phyloP scores from a whole-genome alignment of 805 yeast genomes.

The Komagataella populi region DNA sequence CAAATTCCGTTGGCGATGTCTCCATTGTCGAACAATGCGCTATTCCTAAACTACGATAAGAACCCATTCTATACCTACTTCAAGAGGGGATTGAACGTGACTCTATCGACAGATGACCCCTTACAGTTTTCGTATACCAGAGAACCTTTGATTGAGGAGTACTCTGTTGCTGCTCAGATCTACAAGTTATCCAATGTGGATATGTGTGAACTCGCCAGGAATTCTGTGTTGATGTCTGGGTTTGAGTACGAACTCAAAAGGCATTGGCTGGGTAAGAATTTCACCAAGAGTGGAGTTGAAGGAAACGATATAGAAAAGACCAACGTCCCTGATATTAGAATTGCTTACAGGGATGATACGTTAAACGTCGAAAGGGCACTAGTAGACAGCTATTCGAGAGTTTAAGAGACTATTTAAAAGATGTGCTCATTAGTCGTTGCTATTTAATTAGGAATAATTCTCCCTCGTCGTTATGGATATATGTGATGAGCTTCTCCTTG shows the following conservation, averaged over 20 bases:
- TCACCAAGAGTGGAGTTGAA: slow-evolving; percentile 41
- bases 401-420: not conserved
- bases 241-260: slow-evolving; percentile 77
- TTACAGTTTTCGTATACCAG: slow-evolving; percentile 93
- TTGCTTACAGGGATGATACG: slow-evolving; percentile 76
- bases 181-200: slow-evolving; percentile 90
- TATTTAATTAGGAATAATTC: not conserved
- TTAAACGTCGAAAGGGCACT: slow-evolving; percentile 56
- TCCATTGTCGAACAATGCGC: slow-evolving; percentile 91
- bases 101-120: slow-evolving; percentile 95
- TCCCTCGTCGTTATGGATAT: not conserved
- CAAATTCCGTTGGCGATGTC: slow-evolving; percentile 98
- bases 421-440: not conserved
- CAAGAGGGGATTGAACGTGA: slow-evolving; percentile 87
- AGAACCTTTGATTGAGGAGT: slow-evolving; percentile 95
- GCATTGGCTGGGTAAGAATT: slow-evolving; percentile 83
- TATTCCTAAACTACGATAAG: slow-evolving; percentile 90
- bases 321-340: slow-evolving; percentile 85
- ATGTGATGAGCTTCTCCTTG: not conserved
- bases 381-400: slow-evolving; percentile 38
- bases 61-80: slow-evolving; percentile 90
- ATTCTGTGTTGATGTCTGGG: slow-evolving; percentile 89
- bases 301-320: slow-evolving; percentile 90
- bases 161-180: slow-evolving; percentile 96
- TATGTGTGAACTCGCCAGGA: slow-evolving; percentile 92